Percentiles rank a stretch among this genome's conserved stretches.
phyloP scores from a whole-genome alignment of 768 basidiomycete genomes.

The Kwoniella sp. region DNA sequence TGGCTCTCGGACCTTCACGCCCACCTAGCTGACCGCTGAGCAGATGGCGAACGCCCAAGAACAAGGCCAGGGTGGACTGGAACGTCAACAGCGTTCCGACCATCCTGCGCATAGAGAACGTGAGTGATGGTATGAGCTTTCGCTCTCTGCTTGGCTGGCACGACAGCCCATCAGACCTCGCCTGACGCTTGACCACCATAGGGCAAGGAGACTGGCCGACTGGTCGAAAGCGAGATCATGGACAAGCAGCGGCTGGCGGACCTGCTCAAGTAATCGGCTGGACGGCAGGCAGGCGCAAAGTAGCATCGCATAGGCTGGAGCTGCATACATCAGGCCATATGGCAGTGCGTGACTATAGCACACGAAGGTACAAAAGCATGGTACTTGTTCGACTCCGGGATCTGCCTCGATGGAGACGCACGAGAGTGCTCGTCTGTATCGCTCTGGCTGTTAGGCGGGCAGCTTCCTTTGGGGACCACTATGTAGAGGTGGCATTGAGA shows the following conservation, averaged over 20 bases:
- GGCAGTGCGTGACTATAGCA: no score
- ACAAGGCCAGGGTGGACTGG: slow-evolving; percentile 38
- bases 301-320: no score
- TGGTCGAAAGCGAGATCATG: slow-evolving; percentile 79
- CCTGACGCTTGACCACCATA: no score
- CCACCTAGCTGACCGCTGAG: background rate
- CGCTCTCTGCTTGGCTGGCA: background rate
- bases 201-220: slow-evolving; percentile 44
- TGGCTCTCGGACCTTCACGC: background rate
- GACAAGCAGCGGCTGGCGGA: slow-evolving; percentile 10
- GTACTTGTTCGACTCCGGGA: no score
- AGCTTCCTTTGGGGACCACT: no score
- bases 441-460: no score
- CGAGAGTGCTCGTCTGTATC: no score
- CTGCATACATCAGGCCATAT: background rate
- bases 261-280: slow-evolving; percentile 10
- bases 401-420: no score
- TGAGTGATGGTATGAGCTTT: slow-evolving; percentile 10
- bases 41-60: slow-evolving; percentile 41
- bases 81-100: slow-evolving; percentile 44
- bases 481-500: no score
- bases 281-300: no score
- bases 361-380: no score
- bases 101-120: slow-evolving; percentile 37
- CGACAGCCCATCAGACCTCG: background rate